Evolutionary conservation across 352 stramenopile species (phyloP), one percentile per base, ranked within the genome.

Genomic region (Phytopythium mirpurense): DNA sequence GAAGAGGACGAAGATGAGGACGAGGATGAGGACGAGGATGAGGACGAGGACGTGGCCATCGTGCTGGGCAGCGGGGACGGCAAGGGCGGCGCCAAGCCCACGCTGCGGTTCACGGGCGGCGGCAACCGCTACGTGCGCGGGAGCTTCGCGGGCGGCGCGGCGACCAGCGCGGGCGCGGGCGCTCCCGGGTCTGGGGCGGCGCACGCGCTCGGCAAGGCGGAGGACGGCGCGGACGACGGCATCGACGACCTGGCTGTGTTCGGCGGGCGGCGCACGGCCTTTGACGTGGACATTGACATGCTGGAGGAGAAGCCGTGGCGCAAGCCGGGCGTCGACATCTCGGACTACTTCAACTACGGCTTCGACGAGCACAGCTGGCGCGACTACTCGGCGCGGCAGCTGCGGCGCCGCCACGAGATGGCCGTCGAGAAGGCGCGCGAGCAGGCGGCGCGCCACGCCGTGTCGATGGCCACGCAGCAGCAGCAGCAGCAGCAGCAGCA

Each of bases 261-360:
- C 57, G 82, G 84, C n/a, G 84, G 80, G 21, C 78, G 84, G 31
- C 80, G 84, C 42, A 97, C 86, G 10, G 89, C 89, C 2, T 97
- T 97, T 51, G 89, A 96, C 54, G 83, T 97, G 41, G 86, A 96
- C 56, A 96, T 97, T 45, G 88, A 97, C 54, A 80, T 90, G 56
- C 67, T 97, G 19, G 88, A 96, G 44, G 88, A 97, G 59, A 82
- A 94, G 54, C 90, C 88, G 12, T 97, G 90, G 90, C 79, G 90
- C 10, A 93, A 95, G 54, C 87, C 85, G 1, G 87, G 88, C 26
- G 83, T 96, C 24, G 90, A 97, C 70, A 95, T 97, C 55, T 94
- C 83, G 18, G 88, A 97, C 69, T 97, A 96, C 62, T 97, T 97
- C 54, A 97, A 97, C 68, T 97, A 97, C 55, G 90, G 88, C 15